Evolutionary conservation across 352 stramenopile genomes (phyloP).

Genomic region (Globisporangium okanoganense): DNA sequence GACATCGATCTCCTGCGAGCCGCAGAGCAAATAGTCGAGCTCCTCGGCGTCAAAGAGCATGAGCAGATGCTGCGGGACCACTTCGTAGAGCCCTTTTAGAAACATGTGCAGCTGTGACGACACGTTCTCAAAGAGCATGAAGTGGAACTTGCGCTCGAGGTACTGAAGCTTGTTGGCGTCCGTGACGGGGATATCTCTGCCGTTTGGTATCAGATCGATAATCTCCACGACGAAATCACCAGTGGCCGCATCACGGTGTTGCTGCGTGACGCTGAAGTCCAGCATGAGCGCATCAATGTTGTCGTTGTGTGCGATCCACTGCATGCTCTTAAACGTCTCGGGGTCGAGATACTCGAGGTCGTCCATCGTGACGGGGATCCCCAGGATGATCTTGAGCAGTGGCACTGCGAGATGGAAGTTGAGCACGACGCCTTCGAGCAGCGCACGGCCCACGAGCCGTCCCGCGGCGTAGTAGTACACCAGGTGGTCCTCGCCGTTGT

Average conservation of each 20-base stretch:
- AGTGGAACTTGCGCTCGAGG: constrained; percentile 91
- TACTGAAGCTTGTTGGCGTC: constrained; percentile 95
- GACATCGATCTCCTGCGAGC: constrained; percentile 92
- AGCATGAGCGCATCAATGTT: constrained; percentile 47
- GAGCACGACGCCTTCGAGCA: constrained; percentile 92
- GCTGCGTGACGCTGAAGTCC: constrained; percentile 58
- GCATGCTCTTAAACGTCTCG: constrained; percentile 52
- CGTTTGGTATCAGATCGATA: constrained; percentile 58
- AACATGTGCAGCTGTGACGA: constrained; percentile 88
- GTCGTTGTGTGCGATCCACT: constrained; percentile 64
- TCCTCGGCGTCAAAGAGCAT: constrained; percentile 97
- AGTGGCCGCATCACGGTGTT: neutral
- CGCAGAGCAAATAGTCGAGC: constrained; percentile 95
- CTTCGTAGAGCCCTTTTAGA: constrained; percentile 95
- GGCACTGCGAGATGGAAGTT: constrained; percentile 93
- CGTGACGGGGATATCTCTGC: constrained; percentile 84
- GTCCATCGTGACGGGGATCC: constrained; percentile 91
- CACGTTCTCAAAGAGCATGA: constrained; percentile 91
- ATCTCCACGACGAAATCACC: constrained; percentile 18
- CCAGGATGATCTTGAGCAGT: constrained; percentile 97
- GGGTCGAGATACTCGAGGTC: constrained; percentile 90
- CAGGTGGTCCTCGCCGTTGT: constrained; percentile 66
- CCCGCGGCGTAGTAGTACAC: constrained; percentile 58
- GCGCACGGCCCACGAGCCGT: constrained; percentile 48
- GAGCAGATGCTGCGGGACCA: constrained; percentile 91